Conservation (phyloP, 129 eudicot genomes). For the Flaveria bidentis region DNA sequence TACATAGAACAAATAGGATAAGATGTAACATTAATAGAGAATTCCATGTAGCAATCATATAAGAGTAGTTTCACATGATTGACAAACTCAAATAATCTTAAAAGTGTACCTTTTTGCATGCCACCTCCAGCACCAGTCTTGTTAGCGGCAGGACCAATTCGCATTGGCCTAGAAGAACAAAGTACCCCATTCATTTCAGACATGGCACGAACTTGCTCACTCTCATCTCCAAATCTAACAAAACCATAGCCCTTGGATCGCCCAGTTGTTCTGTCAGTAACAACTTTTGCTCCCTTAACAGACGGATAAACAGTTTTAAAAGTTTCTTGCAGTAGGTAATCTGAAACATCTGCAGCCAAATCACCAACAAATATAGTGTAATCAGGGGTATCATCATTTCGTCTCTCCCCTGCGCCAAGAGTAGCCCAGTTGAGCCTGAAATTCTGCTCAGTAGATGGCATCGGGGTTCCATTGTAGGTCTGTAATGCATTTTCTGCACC, state of each 20-base stretch:
- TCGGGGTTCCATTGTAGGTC: conserved; percentile 68
- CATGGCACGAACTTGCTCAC: conserved; percentile 93
- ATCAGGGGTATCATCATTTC: conserved; percentile 77
- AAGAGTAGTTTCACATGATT: background rate
- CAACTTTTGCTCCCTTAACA: conserved; percentile 93
- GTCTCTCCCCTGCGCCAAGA: conserved; percentile 86
- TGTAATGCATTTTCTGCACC: conserved; percentile 76
- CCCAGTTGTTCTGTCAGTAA: conserved; percentile 78
- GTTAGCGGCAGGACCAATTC: conserved; percentile 94
- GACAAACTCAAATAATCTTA: background rate
- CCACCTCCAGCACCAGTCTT: conserved; percentile 62
- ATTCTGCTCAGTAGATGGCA: conserved; percentile 74
- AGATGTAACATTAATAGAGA: background rate
- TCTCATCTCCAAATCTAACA: conserved; percentile 93
- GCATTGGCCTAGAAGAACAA: conserved; percentile 84
- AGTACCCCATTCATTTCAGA: conserved; percentile 88
- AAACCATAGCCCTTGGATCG: conserved; percentile 97
- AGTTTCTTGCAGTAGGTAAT: conserved; percentile 78
- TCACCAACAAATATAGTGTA: conserved; percentile 92
- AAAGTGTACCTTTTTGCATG: conserved; percentile 63
- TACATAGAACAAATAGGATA: background rate
- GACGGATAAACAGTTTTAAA: conserved; percentile 67
- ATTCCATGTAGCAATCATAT: background rate
- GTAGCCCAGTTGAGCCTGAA: conserved; percentile 91
- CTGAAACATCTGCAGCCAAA: conserved; percentile 88